Percentiles rank a stretch among this genome's conserved stretches.
Conservation (phyloP, 306 rosid species). For the Sicyos baderoa region DNA sequence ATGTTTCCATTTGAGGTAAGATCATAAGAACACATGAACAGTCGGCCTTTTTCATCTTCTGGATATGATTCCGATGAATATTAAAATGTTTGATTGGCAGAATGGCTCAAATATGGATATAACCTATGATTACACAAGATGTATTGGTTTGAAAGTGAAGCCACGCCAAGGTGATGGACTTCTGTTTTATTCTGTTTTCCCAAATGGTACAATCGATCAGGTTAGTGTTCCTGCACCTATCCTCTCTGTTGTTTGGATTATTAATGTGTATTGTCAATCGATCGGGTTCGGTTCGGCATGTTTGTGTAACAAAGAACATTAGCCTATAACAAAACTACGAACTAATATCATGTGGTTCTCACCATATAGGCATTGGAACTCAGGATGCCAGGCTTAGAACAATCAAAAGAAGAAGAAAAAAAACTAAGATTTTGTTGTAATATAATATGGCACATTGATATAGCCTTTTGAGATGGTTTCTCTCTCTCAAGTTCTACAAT, state of each 20-base stretch:
- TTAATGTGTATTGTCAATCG: not conserved
- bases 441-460: not conserved
- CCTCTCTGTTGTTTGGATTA: not conserved
- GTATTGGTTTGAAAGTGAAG: conserved; percentile 66
- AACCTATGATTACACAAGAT: conserved; percentile 37
- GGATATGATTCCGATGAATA: not conserved
- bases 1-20: conserved; percentile 85
- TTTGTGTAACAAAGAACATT: not conserved
- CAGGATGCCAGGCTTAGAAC: not conserved
- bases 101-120: conserved; percentile 65
- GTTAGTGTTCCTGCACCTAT: conserved; percentile 37
- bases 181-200: conserved; percentile 67
- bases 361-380: not conserved
- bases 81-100: conserved; percentile 36
- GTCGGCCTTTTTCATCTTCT: conserved; percentile 2
- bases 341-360: not conserved
- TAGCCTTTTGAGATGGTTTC: not conserved
- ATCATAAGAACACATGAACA: conserved; percentile 22
- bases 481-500: not conserved
- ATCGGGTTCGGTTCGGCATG: not conserved
- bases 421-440: not conserved
- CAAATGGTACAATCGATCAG: conserved; percentile 72
- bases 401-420: not conserved
- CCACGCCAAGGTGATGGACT: conserved; percentile 88
- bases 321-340: not conserved